Conservation (phyloP, 805 yeast genomes). For the Torulaspora indica region DNA sequence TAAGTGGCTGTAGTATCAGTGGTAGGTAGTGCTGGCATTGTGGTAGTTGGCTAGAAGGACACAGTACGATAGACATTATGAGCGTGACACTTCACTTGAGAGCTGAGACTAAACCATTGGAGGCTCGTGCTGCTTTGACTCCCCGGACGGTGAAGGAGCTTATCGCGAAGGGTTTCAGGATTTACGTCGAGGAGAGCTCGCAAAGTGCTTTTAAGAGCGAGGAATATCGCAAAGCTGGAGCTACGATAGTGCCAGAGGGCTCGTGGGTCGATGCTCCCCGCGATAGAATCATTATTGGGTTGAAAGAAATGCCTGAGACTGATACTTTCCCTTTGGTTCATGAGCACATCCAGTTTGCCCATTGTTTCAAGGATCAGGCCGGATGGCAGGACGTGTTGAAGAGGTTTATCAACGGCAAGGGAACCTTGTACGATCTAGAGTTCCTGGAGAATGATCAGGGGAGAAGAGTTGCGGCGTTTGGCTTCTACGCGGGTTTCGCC, state of each 20-base stretch:
- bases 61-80: conserved; percentile 8
- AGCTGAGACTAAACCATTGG: conserved; percentile 96
- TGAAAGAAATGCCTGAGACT: conserved; percentile 91
- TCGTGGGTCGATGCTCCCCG: conserved; percentile 91
- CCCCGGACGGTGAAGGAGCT: conserved; percentile 84
- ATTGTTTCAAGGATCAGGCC: conserved; percentile 94
- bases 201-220: conserved; percentile 73
- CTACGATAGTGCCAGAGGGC: conserved; percentile 83
- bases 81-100: conserved; percentile 77
- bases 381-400: conserved; percentile 92
- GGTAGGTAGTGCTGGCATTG: too few species aligned
- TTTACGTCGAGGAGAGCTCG: conserved; percentile 81
- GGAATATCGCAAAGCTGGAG: conserved; percentile 80
- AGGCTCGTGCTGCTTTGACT: conserved; percentile 94
- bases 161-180: conserved; percentile 79
- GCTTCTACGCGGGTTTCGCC: conserved; percentile 99
- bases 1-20: neutral
- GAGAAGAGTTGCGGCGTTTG: conserved; percentile 98
- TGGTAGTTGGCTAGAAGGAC: too few species aligned
- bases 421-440: conserved; percentile 88
- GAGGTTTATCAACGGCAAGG: conserved; percentile 89
- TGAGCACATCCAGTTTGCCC: conserved; percentile 98
- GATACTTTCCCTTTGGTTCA: conserved; percentile 87
- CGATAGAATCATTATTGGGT: conserved; percentile 85
- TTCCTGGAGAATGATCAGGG: conserved; percentile 91